Base-by-base conservation (phyloP, 116 monocot species). In the Trichopus zeylanicus region DNA sequence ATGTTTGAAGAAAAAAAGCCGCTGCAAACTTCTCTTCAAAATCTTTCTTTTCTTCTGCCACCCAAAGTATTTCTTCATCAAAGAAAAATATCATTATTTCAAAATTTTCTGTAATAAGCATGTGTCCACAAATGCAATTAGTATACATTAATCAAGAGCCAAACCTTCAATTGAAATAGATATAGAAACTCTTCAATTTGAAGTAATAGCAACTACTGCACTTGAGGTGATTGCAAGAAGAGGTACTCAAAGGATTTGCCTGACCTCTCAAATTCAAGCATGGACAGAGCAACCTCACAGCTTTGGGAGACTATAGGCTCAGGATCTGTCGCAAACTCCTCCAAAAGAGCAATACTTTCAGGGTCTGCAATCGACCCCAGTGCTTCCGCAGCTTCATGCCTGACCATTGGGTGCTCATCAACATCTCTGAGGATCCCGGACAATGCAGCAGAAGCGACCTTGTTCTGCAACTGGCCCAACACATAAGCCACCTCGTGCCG, bases 341-440 rank as follows among this genome's bases (percentile, higher is more conserved):
- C 66, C 22, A 91, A 74, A 57, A 97, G 87, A 13, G 69, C 71
- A 46, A 87, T 48, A 25, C 97, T 87, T 49, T 78, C 70, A 12
- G 51, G 26, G 73, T 97, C 97, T 95, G 91, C 98, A 63, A 98
- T 98, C 1, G 98, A 98, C 31, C 98, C 98, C 46, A 98, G 91
- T 18, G 98, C 91, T 76, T 98, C 98, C 8, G 98, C 98, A 62
- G 98, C 98, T 85, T 98, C 98, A 75, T 98, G 98, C 66, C 91
- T 76, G 55, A 98, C 98, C 98, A 98, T 98, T 12, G 98, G 88
- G 68, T 98, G 91, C 75, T 98, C 98, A 39, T 82, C 62, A 33
- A 71, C 82, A 73, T 98, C 69, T 64, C 63, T 66, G 30, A 98
- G 79, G 28, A 98, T 66, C 29, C 68, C 67, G 51, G 85, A 79